Evolutionary conservation across 164 flowering plant species (phyloP).

Genomic region (Brasenia schreberi): DNA sequence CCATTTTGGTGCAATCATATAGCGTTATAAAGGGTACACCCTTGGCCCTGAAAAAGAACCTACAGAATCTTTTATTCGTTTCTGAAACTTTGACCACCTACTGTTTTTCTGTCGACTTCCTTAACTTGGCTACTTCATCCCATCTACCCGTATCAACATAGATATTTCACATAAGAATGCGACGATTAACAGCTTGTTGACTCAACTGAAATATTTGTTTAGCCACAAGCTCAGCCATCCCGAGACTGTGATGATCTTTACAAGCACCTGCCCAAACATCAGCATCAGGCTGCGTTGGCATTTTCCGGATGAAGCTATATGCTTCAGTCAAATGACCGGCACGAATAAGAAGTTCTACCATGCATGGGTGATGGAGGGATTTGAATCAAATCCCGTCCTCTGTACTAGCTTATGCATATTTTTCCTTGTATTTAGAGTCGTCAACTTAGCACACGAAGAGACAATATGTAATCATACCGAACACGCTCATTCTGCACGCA

Average conservation of each 20-base stretch:
- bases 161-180: constrained; percentile 21
- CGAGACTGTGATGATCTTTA: constrained; percentile 14
- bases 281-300: constrained; percentile 17
- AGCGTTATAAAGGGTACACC: too few relatives aligned
- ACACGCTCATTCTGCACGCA: constrained; percentile 17
- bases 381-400: constrained; percentile 13
- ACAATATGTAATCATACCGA: constrained; percentile 17
- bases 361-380: constrained; percentile 8
- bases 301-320: constrained; percentile 11
- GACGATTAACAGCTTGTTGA: constrained; percentile 14
- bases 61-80: constrained; percentile 6
- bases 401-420: constrained; percentile 20
- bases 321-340: constrained; percentile 15
- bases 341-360: too few relatives aligned
- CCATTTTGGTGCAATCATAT: too few relatives aligned
- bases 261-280: constrained; percentile 25
- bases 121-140: constrained; percentile 21
- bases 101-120: constrained; percentile 14
- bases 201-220: constrained; percentile 11
- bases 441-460: constrained; percentile 28
- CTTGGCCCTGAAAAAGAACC: too few relatives aligned
- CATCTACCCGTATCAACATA: constrained; percentile 23
- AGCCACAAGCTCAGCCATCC: constrained; percentile 22
- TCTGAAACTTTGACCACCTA: constrained; percentile 21
- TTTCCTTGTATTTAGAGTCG: constrained; percentile 15